These are phyloP conservation scores for Trapa incisa DNA, from an alignment of 345 rosid genomes.

Conservation along the genomic window DNA sequence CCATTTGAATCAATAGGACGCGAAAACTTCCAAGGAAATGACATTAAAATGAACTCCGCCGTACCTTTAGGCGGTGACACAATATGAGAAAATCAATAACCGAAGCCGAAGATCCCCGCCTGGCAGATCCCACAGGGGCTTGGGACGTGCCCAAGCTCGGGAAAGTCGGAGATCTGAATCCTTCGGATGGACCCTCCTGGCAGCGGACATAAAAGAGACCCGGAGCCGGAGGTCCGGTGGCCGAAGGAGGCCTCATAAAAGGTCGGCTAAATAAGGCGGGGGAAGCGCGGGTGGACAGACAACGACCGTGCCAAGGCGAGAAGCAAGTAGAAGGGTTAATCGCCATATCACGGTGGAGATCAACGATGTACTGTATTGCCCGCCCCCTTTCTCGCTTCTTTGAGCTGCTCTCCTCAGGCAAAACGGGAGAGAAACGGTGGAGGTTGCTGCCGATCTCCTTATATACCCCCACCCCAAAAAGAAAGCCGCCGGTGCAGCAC, in stretches of 20 bases:
- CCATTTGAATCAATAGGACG: background rate
- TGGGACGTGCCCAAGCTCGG: slow-evolving; percentile 12
- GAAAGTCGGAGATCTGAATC: slow-evolving; percentile 16
- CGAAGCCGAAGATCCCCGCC: slow-evolving; percentile 25
- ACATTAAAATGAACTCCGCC: background rate
- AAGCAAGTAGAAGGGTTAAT: slow-evolving; percentile 21
- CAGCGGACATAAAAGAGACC: slow-evolving; percentile 35
- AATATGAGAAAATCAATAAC: slow-evolving; percentile 78
- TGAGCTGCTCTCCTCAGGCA: background rate
- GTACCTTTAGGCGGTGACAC: slow-evolving; percentile 78
- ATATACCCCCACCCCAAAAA: too few relatives aligned
- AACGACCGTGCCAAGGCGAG: slow-evolving; percentile 22
- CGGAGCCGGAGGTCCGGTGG: slow-evolving; percentile 15
- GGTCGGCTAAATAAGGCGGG: slow-evolving; percentile 16
- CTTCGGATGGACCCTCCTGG: slow-evolving; percentile 25
- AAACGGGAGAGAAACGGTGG: too few relatives aligned
- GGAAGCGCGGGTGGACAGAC: slow-evolving; percentile 17
- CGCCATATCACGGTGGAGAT: slow-evolving; percentile 24
- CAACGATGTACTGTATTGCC: background rate
- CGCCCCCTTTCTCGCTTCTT: background rate
- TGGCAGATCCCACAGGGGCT: slow-evolving; percentile 13
- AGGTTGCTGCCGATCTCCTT: too few relatives aligned
- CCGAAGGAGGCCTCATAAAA: slow-evolving; percentile 16
- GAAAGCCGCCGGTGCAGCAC: too few relatives aligned
- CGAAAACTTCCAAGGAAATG: background rate